Conservation (phyloP, 108 stramenopile species). For the Cyclostephanos invisitatus region DNA sequence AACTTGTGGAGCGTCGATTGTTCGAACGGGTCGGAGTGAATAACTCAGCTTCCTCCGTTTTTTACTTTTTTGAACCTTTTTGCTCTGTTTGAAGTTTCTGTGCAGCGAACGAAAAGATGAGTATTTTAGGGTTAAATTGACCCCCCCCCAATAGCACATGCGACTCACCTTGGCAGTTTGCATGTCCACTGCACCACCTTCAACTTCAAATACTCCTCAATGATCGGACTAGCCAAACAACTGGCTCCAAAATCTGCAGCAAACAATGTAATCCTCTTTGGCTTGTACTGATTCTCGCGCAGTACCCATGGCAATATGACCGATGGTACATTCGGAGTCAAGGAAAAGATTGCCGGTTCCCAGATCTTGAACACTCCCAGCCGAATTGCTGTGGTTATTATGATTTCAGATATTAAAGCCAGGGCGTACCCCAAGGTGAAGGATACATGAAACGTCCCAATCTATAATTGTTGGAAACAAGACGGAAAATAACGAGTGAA, state of each 20-base stretch:
- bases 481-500: not conserved
- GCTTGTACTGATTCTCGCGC: constrained; percentile 73
- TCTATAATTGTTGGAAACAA: constrained; percentile 8
- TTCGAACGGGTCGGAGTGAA: constrained; percentile 33
- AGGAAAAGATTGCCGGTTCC: constrained; percentile 75
- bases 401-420: constrained; percentile 67
- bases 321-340: constrained; percentile 65
- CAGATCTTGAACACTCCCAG: constrained; percentile 66
- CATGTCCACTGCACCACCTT: constrained; percentile 65
- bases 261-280: constrained; percentile 85
- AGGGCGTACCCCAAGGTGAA: constrained; percentile 72
- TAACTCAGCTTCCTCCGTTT: constrained; percentile 42
- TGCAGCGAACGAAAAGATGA: not conserved
- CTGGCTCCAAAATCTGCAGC: constrained; percentile 81
- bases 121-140: not conserved
- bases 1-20: constrained; percentile 44
- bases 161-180: constrained; percentile 46
- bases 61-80: constrained; percentile 48
- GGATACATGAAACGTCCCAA: constrained; percentile 71
- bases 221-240: constrained; percentile 78
- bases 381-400: constrained; percentile 72
- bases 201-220: constrained; percentile 88
- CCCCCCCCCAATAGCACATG: not conserved
- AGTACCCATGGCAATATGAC: constrained; percentile 83
- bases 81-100: constrained; percentile 66